Percentiles rank a stretch among this genome's conserved stretches.
These are phyloP conservation scores for Hypoxylon sp. DNA, from an alignment of 2,329 filamentous ascomycete genomes.

Conservation along the genomic window DNA sequence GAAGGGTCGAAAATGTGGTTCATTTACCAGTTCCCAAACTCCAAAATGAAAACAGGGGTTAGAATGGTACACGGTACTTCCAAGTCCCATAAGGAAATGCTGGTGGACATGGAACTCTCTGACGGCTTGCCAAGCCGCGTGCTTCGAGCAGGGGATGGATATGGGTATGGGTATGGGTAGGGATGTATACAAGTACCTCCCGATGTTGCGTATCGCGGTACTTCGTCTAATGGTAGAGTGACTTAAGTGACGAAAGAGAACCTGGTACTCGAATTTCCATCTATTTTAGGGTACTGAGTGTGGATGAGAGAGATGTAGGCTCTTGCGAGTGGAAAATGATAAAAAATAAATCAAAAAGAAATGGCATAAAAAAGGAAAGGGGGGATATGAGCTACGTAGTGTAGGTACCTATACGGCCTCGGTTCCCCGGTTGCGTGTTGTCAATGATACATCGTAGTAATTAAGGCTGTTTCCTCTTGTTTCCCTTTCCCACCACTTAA, in stretches of 20 bases:
- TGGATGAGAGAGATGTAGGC: constrained; percentile 6
- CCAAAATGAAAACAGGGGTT: constrained; percentile 41
- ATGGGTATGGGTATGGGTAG: constrained; percentile 25
- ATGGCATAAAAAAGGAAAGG: constrained; percentile 16
- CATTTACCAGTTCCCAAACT: constrained; percentile 50
- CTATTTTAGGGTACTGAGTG: constrained; percentile 21
- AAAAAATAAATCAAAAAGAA: constrained; percentile 20
- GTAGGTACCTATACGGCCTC: constrained; percentile 14
- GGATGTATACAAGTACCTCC: constrained; percentile 33
- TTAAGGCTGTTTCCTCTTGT: constrained; percentile 39
- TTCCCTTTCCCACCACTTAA: constrained; percentile 22
- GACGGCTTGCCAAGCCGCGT: constrained; percentile 44
- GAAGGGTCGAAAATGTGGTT: constrained; percentile 47
- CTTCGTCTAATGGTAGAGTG: constrained; percentile 17
- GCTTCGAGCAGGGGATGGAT: constrained; percentile 37
- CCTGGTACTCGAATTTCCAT: constrained; percentile 20
- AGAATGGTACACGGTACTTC: constrained; percentile 38
- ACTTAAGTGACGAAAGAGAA: constrained; percentile 24
- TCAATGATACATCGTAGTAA: constrained; percentile 38
- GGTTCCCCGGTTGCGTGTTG: constrained; percentile 27
- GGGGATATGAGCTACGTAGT: constrained; percentile 6
- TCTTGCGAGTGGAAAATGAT: constrained; percentile 3
- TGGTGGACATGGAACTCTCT: constrained; percentile 32
- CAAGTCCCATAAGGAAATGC: constrained; percentile 26
- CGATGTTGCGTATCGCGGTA: constrained; percentile 31